A percentile compares a stretch with the other conserved stretches of the same genome.
Evolutionary conservation across 2,329 filamentous ascomycete genomes (phyloP).

Genomic region (Gaeumannomyces sp.): DNA sequence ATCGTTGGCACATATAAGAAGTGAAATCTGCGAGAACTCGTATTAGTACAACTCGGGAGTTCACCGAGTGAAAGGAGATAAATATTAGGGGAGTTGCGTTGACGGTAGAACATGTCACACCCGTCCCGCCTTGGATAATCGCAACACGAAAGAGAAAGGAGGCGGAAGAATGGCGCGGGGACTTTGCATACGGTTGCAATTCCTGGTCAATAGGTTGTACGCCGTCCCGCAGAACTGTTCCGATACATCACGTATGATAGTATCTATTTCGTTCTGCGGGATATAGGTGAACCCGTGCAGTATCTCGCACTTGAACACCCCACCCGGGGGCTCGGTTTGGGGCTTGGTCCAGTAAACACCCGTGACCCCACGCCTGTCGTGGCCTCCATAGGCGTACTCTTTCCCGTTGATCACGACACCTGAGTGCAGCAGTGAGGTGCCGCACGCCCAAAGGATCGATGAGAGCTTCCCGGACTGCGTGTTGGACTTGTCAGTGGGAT

Average conservation of each 20-base stretch:
- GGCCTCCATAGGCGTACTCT: slow-evolving; percentile 83
- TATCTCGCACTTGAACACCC: slow-evolving; percentile 68
- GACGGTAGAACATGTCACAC: too few relatives aligned
- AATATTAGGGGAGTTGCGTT: not conserved
- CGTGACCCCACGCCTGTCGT: slow-evolving; percentile 62
- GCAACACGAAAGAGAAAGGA: too few relatives aligned
- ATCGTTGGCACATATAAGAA: slow-evolving; percentile 63
- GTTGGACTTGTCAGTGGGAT: slow-evolving; percentile 11
- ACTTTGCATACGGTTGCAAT: slow-evolving; percentile 62
- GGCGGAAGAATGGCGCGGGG: too few relatives aligned
- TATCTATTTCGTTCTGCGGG: slow-evolving; percentile 62
- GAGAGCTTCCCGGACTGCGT: slow-evolving; percentile 64
- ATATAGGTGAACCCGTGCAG: slow-evolving; percentile 74
- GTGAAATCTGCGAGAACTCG: slow-evolving; percentile 55
- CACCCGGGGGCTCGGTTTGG: slow-evolving; percentile 65
- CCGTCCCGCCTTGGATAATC: too few relatives aligned
- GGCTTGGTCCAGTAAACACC: slow-evolving; percentile 82
- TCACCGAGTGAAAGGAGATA: not conserved
- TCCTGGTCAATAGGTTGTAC: slow-evolving; percentile 77
- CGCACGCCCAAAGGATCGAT: slow-evolving; percentile 71
- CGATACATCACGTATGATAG: slow-evolving; percentile 61
- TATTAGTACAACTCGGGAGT: not conserved
- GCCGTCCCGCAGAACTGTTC: slow-evolving; percentile 67
- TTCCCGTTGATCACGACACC: slow-evolving; percentile 73
- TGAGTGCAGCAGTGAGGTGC: slow-evolving; percentile 72